Conservation (phyloP, 495 filamentous ascomycete genomes). For the Aspergillus heteromorphus region DNA sequence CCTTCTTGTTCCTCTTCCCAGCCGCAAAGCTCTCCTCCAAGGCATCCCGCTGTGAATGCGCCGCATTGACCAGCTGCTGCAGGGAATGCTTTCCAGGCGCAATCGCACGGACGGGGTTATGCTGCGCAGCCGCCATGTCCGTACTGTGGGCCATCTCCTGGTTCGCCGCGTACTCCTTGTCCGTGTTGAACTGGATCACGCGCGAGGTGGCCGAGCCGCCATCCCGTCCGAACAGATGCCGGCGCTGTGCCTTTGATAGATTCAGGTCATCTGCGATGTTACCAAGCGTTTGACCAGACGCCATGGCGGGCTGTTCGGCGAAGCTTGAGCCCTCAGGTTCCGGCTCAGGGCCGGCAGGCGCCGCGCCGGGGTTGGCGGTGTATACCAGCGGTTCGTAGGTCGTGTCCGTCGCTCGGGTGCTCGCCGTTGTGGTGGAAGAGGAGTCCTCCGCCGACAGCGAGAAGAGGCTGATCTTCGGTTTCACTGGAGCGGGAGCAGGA, state of each 20-base stretch:
- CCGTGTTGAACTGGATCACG: conserved; percentile 78
- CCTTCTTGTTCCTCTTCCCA: conserved; percentile 66
- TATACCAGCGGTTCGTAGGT: conserved; percentile 51
- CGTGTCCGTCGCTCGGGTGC: conserved; percentile 7
- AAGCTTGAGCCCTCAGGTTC: conserved; percentile 33
- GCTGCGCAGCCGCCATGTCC: conserved; percentile 59
- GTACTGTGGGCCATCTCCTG: conserved; percentile 44
- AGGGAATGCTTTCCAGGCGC: conserved; percentile 85
- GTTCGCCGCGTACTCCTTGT: conserved; percentile 78
- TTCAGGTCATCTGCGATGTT: conserved; percentile 67
- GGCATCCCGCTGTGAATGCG: conserved; percentile 70
- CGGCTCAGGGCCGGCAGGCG: conserved; percentile 18
- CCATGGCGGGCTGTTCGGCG: background rate
- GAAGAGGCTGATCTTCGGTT: conserved; percentile 59
- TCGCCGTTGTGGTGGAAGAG: background rate
- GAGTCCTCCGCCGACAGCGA: conserved; percentile 33
- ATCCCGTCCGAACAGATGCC: conserved; percentile 76
- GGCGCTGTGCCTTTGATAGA: conserved; percentile 63
- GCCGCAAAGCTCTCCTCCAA: conserved; percentile 84
- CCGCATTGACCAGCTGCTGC: conserved; percentile 79
- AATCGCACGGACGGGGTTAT: conserved; percentile 78
- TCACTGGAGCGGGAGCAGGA: conserved; percentile 24
- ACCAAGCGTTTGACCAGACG: conserved; percentile 45
- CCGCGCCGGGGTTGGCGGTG: conserved; percentile 22
- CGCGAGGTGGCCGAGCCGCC: conserved; percentile 32